Percentiles rank a stretch among this genome's conserved stretches.
These are phyloP conservation scores for Leptosphaerulina australis DNA, from an alignment of 2,329 filamentous ascomycete species.

Conservation along the genomic window DNA sequence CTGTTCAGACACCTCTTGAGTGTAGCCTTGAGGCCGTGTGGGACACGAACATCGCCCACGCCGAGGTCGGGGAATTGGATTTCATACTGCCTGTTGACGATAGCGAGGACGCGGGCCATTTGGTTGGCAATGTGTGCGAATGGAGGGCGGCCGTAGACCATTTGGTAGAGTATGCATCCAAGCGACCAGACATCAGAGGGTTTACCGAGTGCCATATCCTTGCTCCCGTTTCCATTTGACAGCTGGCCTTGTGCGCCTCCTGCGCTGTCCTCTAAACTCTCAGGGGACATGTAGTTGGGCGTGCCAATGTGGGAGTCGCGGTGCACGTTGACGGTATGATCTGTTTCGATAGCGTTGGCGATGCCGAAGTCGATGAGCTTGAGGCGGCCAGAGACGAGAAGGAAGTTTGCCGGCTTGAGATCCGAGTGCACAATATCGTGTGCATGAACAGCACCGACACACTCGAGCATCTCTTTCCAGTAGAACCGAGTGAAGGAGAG, in stretches of 20 bases:
- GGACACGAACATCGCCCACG: conserved; percentile 66
- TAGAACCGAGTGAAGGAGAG: conserved; percentile 93
- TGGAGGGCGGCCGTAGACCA: conserved; percentile 95
- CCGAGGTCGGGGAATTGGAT: conserved; percentile 75
- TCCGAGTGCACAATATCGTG: conserved; percentile 96
- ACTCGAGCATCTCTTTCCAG: conserved; percentile 99
- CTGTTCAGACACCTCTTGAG: conserved; percentile 64
- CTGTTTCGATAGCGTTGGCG: conserved; percentile 92
- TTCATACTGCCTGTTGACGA: conserved; percentile 76
- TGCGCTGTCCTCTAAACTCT: conserved; percentile 88
- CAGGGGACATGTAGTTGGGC: conserved; percentile 98
- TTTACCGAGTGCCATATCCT: conserved; percentile 94
- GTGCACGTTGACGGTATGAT: conserved; percentile 96
- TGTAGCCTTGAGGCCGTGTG: conserved; percentile 61
- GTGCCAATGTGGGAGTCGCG: conserved; percentile 94
- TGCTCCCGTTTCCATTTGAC: conserved; percentile 53
- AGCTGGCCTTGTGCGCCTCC: conserved; percentile 56
- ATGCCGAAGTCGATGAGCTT: conserved; percentile 99
- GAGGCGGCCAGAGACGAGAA: conserved; percentile 84
- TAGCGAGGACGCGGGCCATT: conserved; percentile 84
- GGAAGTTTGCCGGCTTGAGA: conserved; percentile 95
- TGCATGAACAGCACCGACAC: conserved; percentile 85
- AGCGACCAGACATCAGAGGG: conserved; percentile 95
- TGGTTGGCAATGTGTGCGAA: conserved; percentile 91
- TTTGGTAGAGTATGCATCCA: conserved; percentile 95